phyloP scores from a whole-genome alignment of 495 filamentous ascomycete species.

The Penicillium egyptiacum region DNA sequence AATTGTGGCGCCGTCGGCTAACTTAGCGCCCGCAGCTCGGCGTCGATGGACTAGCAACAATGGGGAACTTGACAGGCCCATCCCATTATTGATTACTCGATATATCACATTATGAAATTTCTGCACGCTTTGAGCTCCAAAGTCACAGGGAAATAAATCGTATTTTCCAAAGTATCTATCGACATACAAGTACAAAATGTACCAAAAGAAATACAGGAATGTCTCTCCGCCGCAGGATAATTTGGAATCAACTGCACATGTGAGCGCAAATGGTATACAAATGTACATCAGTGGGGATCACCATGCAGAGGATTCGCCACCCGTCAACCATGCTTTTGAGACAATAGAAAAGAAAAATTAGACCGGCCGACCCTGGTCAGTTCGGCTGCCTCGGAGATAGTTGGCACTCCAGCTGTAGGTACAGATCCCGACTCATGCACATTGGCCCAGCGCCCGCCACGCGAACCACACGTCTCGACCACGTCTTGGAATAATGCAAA shows the following conservation, averaged over 20 bases:
- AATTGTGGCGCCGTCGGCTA: background rate
- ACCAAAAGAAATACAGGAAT: background rate
- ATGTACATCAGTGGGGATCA: slow-evolving; percentile 6
- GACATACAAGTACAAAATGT: background rate
- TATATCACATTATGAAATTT: background rate
- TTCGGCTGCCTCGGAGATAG: slow-evolving; percentile 4
- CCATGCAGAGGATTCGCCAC: slow-evolving; percentile 16
- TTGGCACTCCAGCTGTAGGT: slow-evolving; percentile 22
- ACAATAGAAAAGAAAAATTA: slow-evolving; percentile 6
- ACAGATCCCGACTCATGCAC: slow-evolving; percentile 19
- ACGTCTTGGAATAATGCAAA: slow-evolving; percentile 17
- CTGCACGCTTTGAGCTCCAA: background rate
- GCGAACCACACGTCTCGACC: background rate
- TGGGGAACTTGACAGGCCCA: background rate
- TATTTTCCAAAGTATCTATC: background rate
- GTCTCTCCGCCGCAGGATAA: background rate
- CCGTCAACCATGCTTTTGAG: slow-evolving; percentile 16
- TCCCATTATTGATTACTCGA: background rate
- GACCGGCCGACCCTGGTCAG: slow-evolving; percentile 14
- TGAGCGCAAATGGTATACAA: background rate
- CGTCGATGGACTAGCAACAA: background rate
- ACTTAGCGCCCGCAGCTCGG: background rate
- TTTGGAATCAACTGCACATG: slow-evolving; percentile 11
- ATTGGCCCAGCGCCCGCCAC: background rate
- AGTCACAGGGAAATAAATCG: background rate